A percentile compares a stretch with the other conserved stretches of the same genome.
These are phyloP conservation scores for Fusarium sp. DNA, from an alignment of 2,329 filamentous ascomycete species.

Conservation along the genomic window DNA sequence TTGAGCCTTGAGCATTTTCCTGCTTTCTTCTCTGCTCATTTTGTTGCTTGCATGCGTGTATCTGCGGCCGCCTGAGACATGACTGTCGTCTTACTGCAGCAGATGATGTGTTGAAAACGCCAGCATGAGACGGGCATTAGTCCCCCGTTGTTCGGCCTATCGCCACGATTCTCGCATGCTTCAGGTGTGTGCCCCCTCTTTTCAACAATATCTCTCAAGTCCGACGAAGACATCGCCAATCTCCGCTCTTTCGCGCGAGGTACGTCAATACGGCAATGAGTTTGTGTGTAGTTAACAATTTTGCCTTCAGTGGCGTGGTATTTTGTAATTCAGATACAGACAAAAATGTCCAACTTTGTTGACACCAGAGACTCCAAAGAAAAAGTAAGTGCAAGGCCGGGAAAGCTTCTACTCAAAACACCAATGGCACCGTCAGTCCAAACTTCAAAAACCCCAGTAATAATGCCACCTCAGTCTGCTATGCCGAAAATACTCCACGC, in stretches of 20 bases:
- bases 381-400: constrained; percentile 38
- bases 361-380: constrained; percentile 48
- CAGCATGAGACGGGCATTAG: constrained; percentile 36
- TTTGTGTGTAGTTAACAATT: constrained; percentile 29
- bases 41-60: constrained; percentile 34
- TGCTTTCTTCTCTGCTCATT: constrained; percentile 29
- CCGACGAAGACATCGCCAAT: constrained; percentile 7
- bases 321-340: constrained; percentile 45
- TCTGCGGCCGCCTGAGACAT: constrained; percentile 23
- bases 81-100: constrained; percentile 41
- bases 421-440: constrained; percentile 42
- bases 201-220: constrained; percentile 16
- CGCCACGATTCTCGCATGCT: constrained; percentile 24
- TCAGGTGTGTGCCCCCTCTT: constrained; percentile 36
- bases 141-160: constrained; percentile 34
- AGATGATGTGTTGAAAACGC: constrained; percentile 37
- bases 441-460: constrained; percentile 44
- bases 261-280: constrained; percentile 6
- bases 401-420: constrained; percentile 43
- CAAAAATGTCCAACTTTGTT: constrained; percentile 38
- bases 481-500: constrained; percentile 47
- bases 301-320: constrained; percentile 46
- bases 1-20: constrained; percentile 1
- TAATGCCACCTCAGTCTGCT: constrained; percentile 43
- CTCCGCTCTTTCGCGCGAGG: neutral